A percentile compares a stretch with the other conserved stretches of the same genome.
These are phyloP conservation scores for Microbotryomycetes sp. DNA, from an alignment of 1,284 basidiomycete species.

Conservation along the genomic window DNA sequence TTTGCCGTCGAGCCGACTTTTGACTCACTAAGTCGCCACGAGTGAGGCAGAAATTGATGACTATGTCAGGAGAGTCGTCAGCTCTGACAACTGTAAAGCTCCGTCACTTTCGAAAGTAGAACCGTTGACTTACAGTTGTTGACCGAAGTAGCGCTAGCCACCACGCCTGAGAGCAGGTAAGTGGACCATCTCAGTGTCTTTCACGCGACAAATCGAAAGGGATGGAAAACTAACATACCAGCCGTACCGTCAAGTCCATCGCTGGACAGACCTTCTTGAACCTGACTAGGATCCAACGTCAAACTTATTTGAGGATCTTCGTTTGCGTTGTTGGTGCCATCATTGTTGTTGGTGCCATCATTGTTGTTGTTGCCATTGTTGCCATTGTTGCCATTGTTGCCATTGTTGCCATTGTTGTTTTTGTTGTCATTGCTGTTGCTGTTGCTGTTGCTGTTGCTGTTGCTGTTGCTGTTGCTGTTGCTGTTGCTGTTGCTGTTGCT, in stretches of 20 bases:
- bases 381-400: neutral
- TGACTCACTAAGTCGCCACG: conserved; percentile 45
- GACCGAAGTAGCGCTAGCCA: conserved; percentile 55
- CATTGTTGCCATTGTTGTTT: neutral
- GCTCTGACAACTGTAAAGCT: neutral
- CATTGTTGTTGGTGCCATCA: neutral
- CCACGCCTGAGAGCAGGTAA: conserved; percentile 53
- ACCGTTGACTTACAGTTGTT: conserved; percentile 56
- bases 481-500: conserved; percentile 1
- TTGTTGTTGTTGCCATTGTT: conserved; percentile 7
- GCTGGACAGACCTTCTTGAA: conserved; percentile 13
- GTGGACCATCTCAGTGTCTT: too few species aligned
- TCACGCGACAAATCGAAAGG: too few species aligned
- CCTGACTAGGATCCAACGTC: conserved; percentile 25
- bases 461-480: conserved; percentile 5
- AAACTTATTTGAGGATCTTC: conserved; percentile 27
- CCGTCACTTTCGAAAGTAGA: too few species aligned
- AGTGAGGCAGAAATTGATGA: conserved; percentile 59
- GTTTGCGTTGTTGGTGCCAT: conserved; percentile 1
- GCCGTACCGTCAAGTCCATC: too few species aligned
- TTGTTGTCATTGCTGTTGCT: neutral
- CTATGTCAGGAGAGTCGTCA: conserved; percentile 1
- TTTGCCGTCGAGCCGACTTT: neutral
- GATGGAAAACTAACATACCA: too few species aligned
- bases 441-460: neutral